Conservation (phyloP, 371 early-diverging fungal species). For the Mortierella sp. region DNA sequence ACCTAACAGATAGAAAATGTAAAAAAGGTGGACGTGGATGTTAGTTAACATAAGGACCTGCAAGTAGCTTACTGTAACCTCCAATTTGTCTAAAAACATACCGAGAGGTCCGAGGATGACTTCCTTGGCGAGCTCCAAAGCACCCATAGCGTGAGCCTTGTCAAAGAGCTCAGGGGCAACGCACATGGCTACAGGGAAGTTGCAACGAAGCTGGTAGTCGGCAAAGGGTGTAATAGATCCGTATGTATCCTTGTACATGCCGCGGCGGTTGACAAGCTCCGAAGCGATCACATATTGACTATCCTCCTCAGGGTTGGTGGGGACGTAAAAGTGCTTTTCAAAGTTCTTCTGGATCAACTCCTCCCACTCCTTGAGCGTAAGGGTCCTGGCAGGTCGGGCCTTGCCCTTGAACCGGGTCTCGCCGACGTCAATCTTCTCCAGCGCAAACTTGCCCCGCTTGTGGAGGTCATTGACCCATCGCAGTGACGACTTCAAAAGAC, state of each 20-base stretch:
- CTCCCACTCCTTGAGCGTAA: constrained; percentile 85
- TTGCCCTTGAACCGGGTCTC: constrained; percentile 35
- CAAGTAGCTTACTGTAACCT: neutral
- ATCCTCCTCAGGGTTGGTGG: constrained; percentile 72
- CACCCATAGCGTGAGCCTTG: constrained; percentile 77
- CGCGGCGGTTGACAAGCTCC: constrained; percentile 87
- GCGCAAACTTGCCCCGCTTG: constrained; percentile 61
- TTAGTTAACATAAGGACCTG: neutral
- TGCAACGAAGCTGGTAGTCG: constrained; percentile 96
- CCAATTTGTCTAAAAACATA: neutral
- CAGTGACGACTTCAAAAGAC: constrained; percentile 86
- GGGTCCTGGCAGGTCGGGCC: constrained; percentile 21
- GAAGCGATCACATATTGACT: constrained; percentile 72
- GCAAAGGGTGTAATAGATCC: constrained; percentile 80
- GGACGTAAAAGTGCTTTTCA: constrained; percentile 92
- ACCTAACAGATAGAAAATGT: constrained; percentile 46
- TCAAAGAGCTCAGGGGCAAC: constrained; percentile 96
- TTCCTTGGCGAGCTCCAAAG: constrained; percentile 76
- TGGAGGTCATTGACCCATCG: constrained; percentile 81
- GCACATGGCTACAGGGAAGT: constrained; percentile 92
- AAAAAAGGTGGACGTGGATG: too few relatives aligned
- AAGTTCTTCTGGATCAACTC: constrained; percentile 83
- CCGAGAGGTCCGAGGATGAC: constrained; percentile 89
- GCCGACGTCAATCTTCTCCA: constrained; percentile 62
- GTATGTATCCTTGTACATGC: constrained; percentile 95